Evolutionary conservation across 441 rosid genomes (phyloP).

Genomic region (Eutrema salsugineum): DNA sequence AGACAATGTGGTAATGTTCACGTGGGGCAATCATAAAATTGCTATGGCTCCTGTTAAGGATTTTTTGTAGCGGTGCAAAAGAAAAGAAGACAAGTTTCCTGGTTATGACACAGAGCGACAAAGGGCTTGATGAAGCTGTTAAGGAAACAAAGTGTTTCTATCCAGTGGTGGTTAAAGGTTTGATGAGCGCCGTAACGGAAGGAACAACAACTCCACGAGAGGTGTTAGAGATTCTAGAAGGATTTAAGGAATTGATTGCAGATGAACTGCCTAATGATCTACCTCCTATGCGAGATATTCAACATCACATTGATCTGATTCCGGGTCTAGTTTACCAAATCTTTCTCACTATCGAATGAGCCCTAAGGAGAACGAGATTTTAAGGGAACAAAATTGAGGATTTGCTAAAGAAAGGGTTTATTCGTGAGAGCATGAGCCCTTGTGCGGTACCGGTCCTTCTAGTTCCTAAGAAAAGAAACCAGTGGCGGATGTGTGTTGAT

Average conservation of each 20-base stretch:
- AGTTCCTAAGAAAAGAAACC: not conserved
- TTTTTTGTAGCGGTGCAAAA: not conserved
- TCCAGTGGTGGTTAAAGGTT: not conserved
- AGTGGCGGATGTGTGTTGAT: not conserved
- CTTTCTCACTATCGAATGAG: not conserved
- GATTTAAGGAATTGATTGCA: not conserved
- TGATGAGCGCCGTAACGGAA: not conserved
- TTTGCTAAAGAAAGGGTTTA: not conserved
- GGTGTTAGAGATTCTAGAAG: not conserved
- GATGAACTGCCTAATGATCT: not conserved
- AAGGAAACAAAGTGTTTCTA: not conserved
- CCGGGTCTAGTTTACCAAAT: not conserved
- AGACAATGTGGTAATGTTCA: not conserved
- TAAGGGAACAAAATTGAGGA: not conserved
- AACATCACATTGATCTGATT: not conserved
- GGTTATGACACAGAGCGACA: not conserved
- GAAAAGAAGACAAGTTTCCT: not conserved
- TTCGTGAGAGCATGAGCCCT: not conserved
- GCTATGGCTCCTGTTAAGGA: not conserved
- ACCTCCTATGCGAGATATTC: not conserved
- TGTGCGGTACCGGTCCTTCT: not conserved
- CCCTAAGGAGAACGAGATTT: not conserved
- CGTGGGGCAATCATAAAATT: not conserved
- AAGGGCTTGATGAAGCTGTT: not conserved
- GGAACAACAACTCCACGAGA: not conserved